These are phyloP conservation scores for Alternaria sp. DNA, from an alignment of 2,329 filamentous ascomycete genomes.

Conservation along the genomic window DNA sequence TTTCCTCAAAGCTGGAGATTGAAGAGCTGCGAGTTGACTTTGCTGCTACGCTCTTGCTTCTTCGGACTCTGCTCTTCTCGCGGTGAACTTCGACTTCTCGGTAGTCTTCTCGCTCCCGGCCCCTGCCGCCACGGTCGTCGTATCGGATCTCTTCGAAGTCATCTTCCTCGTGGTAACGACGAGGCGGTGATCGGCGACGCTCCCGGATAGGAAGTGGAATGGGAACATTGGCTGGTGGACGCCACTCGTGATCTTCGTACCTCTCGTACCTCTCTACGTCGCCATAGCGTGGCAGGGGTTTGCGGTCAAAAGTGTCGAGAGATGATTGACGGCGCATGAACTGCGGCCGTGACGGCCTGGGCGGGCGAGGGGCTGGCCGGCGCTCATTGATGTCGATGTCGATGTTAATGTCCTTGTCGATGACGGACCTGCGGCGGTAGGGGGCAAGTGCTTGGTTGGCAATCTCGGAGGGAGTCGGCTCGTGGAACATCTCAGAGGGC, in stretches of 20 bases:
- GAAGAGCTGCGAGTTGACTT: slow-evolving; percentile 47
- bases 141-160: slow-evolving; percentile 65
- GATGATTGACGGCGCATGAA: slow-evolving; percentile 84
- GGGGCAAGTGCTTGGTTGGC: slow-evolving; percentile 62
- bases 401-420: slow-evolving; percentile 63
- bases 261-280: slow-evolving; percentile 58
- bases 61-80: slow-evolving; percentile 49
- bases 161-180: slow-evolving; percentile 72
- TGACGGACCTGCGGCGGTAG: slow-evolving; percentile 64
- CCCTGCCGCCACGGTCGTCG: slow-evolving; percentile 30
- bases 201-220: slow-evolving; percentile 67
- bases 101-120: slow-evolving; percentile 52
- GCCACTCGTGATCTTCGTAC: slow-evolving; percentile 58
- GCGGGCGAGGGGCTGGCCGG: slow-evolving; percentile 49
- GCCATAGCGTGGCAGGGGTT: slow-evolving; percentile 64
- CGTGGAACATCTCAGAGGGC: slow-evolving; percentile 55
- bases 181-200: slow-evolving; percentile 56
- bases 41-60: slow-evolving; percentile 41
- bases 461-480: slow-evolving; percentile 54
- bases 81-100: slow-evolving; percentile 57
- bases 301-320: slow-evolving; percentile 86
- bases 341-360: slow-evolving; percentile 71
- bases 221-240: slow-evolving; percentile 71
- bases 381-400: slow-evolving; percentile 51
- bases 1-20: slow-evolving; percentile 51